phyloP scores from a whole-genome alignment of 352 stramenopile genomes.

The Plasmopara muralis region DNA sequence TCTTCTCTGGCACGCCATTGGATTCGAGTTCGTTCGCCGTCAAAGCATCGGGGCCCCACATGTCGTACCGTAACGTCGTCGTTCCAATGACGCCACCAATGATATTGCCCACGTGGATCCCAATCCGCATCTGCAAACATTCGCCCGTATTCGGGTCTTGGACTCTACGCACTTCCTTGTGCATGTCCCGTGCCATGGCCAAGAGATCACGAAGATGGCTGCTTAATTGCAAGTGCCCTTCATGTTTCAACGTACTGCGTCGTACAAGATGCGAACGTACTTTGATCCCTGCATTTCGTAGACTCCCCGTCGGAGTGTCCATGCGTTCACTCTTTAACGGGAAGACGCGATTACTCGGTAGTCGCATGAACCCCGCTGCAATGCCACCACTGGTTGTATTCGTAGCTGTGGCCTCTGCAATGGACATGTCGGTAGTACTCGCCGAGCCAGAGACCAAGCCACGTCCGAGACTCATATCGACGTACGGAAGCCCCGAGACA shows the following conservation, averaged over 20 bases:
- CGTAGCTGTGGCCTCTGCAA: conserved; percentile 6
- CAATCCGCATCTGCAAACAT: conserved; percentile 80
- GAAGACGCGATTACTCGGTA: conserved; percentile 48
- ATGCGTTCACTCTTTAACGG: conserved; percentile 25
- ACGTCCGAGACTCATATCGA: conserved; percentile 74
- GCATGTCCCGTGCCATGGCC: conserved; percentile 81
- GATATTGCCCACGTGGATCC: conserved; percentile 85
- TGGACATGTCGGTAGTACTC: conserved; percentile 20
- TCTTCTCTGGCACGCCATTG: conserved; percentile 74
- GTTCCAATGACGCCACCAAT: conserved; percentile 85
- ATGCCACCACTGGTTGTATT: not conserved
- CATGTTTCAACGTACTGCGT: conserved; percentile 71
- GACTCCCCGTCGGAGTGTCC: conserved; percentile 1
- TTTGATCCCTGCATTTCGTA: conserved; percentile 9
- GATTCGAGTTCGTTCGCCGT: conserved; percentile 85
- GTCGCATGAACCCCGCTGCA: conserved; percentile 8
- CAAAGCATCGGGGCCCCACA: conserved; percentile 80
- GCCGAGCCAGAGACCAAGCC: conserved; percentile 27
- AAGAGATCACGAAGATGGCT: conserved; percentile 76
- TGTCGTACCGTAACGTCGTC: conserved; percentile 83
- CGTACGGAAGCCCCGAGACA: conserved; percentile 77
- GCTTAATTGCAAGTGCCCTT: conserved; percentile 75
- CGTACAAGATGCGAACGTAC: conserved; percentile 23
- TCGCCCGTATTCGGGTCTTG: conserved; percentile 80
- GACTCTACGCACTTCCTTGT: conserved; percentile 80